Base-by-base conservation (phyloP, 106 monocot species). In the Vanilla planifolia region DNA sequence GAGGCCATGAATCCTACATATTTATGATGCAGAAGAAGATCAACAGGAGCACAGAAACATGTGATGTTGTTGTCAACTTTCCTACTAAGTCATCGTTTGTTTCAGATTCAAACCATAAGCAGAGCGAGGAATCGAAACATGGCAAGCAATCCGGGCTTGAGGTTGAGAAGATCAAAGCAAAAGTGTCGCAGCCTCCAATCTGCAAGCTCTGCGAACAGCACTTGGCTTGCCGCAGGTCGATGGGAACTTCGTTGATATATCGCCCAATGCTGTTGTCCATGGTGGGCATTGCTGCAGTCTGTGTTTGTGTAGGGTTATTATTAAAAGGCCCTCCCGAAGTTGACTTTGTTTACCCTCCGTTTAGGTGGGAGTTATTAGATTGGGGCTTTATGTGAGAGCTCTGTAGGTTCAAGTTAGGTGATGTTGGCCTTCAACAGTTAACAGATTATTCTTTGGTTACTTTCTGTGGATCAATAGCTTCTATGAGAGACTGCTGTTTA, bases 231-330 rank as follows among this genome's bases (percentile, higher is more conserved):
- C 42, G 42, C 0, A 57, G 26, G 8, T 16, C 28, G 2, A 43
- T 21, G 1, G 51, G 61, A 17, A 56, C 69, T 2, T 71, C 72
- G 11, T 60, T 89, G 65, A 8, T 69, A 35, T 69, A 79, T 48
- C 73, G 81, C 60, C 82, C 93, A 7, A 66, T 58, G 14, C 55
- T 89, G 70, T 67, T 88, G 17, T 71, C 69, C 0, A 52, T 93
- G 85, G 66, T 89, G 28, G 79, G 79, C 0, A 82, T 88, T 33
- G 93, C 93, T 0, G 88, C 82, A 0, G 89, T 93, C 2, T 93
- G 93, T 37, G 82, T 93, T 16, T 93, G 93, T 53, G 85, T 93
- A 1, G 88, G 81, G 9, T 34, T 93, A 33, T 56, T 93, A 7
- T 55, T 88, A 15, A 81, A 85, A 60, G 67, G 73, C 14, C 81